Evolutionary conservation across 2,329 filamentous ascomycete genomes (phyloP).

Genomic region (Curvularia sp.): DNA sequence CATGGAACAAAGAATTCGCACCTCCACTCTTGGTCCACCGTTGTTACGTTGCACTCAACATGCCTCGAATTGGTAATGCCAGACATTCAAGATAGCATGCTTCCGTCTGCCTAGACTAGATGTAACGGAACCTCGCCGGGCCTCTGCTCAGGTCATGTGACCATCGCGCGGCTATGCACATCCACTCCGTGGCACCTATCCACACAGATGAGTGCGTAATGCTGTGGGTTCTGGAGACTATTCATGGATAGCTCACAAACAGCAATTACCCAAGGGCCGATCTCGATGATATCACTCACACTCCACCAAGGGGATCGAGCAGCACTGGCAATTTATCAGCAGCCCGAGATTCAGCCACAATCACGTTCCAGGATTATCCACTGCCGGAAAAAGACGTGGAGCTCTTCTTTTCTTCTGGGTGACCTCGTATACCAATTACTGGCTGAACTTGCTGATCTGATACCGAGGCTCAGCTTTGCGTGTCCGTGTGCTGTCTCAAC

Average conservation of each 20-base stretch:
- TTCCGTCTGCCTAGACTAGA: not conserved
- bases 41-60: conserved; percentile 5
- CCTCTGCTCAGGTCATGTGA: not conserved
- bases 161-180: not conserved
- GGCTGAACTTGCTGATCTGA: not conserved
- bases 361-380: not conserved
- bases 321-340: not conserved
- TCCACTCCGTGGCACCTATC: not conserved
- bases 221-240: not conserved
- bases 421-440: not conserved
- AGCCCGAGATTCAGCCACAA: not conserved
- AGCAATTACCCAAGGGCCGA: not conserved
- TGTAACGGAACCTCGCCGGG: not conserved
- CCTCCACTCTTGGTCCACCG: conserved; percentile 7
- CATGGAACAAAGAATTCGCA: conserved; percentile 1
- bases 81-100: not conserved
- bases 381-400: not conserved
- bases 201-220: not conserved
- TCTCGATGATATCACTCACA: not conserved
- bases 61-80: not conserved
- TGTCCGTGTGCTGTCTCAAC: not conserved
- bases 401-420: not conserved
- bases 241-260: not conserved
- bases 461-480: not conserved
- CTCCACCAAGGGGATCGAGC: not conserved